phyloP scores from a whole-genome alignment of 2,329 filamentous ascomycete species.

The Scedosporium dehoogii region DNA sequence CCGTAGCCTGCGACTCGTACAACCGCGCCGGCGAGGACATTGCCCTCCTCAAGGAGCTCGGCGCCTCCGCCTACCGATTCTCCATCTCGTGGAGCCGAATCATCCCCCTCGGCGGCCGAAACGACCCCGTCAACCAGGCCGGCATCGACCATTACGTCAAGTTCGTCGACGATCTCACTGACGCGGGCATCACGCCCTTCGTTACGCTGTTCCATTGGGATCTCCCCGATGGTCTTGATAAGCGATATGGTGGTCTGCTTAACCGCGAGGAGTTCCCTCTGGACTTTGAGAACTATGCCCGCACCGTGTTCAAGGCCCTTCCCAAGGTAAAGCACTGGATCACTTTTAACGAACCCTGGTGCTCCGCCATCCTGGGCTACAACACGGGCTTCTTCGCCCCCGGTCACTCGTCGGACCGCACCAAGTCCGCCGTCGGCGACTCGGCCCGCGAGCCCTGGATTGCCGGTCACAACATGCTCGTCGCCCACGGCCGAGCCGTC shows the following conservation, averaged over 20 bases:
- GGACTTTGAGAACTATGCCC: slow-evolving; percentile 72
- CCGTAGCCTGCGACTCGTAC: slow-evolving; percentile 79
- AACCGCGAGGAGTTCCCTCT: slow-evolving; percentile 74
- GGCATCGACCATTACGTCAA: slow-evolving; percentile 71
- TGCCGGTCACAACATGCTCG: slow-evolving; percentile 68
- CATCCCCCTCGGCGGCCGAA: slow-evolving; percentile 74
- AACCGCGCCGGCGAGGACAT: slow-evolving; percentile 71
- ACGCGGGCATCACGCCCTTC: slow-evolving; percentile 67
- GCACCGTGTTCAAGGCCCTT: slow-evolving; percentile 63
- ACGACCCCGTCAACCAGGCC: slow-evolving; percentile 70
- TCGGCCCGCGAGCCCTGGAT: slow-evolving; percentile 71
- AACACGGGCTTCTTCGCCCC: slow-evolving; percentile 70
- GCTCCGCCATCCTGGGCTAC: slow-evolving; percentile 71
- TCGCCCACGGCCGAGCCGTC: slow-evolving; percentile 72
- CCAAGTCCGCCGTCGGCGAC: slow-evolving; percentile 61
- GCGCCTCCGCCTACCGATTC: slow-evolving; percentile 71
- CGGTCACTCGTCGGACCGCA: slow-evolving; percentile 68
- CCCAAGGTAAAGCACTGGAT: slow-evolving; percentile 80
- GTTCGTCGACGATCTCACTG: slow-evolving; percentile 68
- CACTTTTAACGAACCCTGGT: slow-evolving; percentile 87
- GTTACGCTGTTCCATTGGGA: slow-evolving; percentile 88
- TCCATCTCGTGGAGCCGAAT: slow-evolving; percentile 78
- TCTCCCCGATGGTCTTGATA: slow-evolving; percentile 66
- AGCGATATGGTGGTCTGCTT: slow-evolving; percentile 71
- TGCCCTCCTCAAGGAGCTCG: slow-evolving; percentile 61